Conservation (phyloP, 495 filamentous ascomycete species). For the Penicillium arizonense region DNA sequence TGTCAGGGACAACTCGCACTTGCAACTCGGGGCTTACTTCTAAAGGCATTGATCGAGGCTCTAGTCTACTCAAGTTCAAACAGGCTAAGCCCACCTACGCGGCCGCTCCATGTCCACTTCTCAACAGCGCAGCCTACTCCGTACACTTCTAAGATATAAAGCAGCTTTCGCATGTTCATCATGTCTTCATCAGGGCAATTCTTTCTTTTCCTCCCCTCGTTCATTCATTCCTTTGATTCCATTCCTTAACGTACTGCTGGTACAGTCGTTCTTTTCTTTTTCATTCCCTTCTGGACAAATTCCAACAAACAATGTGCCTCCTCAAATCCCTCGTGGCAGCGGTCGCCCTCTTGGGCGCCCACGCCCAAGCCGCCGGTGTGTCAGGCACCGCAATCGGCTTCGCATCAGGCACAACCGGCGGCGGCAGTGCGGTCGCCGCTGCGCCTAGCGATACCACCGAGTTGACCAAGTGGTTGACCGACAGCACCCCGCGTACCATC, state of each 20-base stretch:
- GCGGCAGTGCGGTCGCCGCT: constrained; percentile 43
- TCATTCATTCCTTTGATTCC: constrained; percentile 10
- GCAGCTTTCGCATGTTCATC: not conserved
- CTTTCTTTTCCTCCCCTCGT: constrained; percentile 12
- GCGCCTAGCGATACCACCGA: constrained; percentile 40
- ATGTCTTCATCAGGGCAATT: not conserved
- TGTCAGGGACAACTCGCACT: too few relatives aligned
- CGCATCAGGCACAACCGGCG: constrained; percentile 48
- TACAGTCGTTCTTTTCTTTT: constrained; percentile 6
- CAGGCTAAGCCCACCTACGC: constrained; percentile 3
- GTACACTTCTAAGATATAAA: too few relatives aligned
- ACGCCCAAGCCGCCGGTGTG: constrained; percentile 26
- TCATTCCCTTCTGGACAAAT: not conserved
- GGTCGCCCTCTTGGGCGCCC: constrained; percentile 20
- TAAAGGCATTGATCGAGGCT: constrained; percentile 11
- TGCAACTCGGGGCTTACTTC: not conserved
- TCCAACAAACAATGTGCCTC: constrained; percentile 15
- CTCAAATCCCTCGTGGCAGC: constrained; percentile 19
- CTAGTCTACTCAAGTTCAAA: constrained; percentile 15
- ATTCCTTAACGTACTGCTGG: constrained; percentile 13
- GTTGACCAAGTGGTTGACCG: constrained; percentile 31
- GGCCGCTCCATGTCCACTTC: too few relatives aligned
- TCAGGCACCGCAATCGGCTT: constrained; percentile 44
- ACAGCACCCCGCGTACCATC: constrained; percentile 45
- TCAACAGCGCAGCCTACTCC: too few relatives aligned